Base-by-base conservation (phyloP, 2,329 filamentous ascomycete genomes). In the Teratosphaeria viscida region DNA sequence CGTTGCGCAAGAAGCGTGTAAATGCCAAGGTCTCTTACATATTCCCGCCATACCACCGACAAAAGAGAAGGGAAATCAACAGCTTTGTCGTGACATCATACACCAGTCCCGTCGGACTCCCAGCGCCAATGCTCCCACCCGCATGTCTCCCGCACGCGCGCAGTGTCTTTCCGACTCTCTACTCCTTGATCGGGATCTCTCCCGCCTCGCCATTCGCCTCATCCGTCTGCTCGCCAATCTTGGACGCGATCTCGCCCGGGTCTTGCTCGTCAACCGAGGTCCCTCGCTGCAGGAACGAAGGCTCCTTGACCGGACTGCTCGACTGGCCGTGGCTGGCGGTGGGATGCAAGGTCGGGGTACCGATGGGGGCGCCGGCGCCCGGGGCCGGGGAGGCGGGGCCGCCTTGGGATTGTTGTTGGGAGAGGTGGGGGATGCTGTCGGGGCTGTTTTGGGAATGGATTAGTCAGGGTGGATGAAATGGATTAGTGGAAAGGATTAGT, bases 261-360 rank as follows among this genome's bases (percentile, higher is more conserved):
- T 78, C 75, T 66, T 81, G 76, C 60, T 88, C 85, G 57, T 83
- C 81, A 11, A 81, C 84, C 71, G 85, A 95, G 6, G 89, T 90
- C 76, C 91, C 89, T 64, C 89, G 83, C 73, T 95, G 85, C 71
- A 96, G 78, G 73, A 90, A 90, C 77, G 88, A 95, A 74, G 85
- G 86, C 79, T 96, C 92, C 78, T 96, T 96, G 68, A 94, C 84
- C 1, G 92, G 92, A 73, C 89, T 94, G 63, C 88, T 86, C 63
- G 84, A 82, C 66, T 85, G 82, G 59, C 80, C 78, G 74, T 78
- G 65, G 71, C 76, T 67, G 66, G 74, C 64, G 75, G 77, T 68
- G 2, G 84, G 73, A 56, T 67, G 68, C 49, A 71, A 66, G 27
- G 60, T 67, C 37, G 65, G 67, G 19, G 60, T 61, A 19, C 60